These are phyloP conservation scores for Wickerhamiella allomyrinae DNA, from an alignment of 805 yeast species.

Conservation along the genomic window DNA sequence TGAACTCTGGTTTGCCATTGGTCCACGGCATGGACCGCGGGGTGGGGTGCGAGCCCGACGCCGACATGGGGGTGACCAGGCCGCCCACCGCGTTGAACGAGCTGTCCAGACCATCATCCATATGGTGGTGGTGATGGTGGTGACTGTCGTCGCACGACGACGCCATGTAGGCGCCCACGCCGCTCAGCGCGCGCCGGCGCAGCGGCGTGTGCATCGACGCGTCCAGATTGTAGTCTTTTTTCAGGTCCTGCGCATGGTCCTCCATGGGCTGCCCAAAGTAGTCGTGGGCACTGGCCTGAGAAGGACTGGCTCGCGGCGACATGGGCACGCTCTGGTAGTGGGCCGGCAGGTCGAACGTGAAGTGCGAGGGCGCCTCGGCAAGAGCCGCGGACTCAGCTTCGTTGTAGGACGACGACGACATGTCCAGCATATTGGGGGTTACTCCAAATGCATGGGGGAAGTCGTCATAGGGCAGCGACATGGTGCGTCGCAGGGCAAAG, in stretches of 20 bases:
- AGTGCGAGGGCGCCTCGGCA: not conserved
- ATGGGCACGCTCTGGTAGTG: not conserved
- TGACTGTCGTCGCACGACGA: not conserved
- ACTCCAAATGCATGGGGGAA: not conserved
- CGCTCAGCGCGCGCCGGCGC: not conserved
- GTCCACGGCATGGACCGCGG: constrained; percentile 5
- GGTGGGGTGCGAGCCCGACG: no score
- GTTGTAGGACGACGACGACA: not conserved
- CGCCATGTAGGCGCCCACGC: not conserved
- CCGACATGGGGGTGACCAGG: constrained; percentile 7
- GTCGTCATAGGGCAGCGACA: not conserved
- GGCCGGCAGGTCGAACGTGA: not conserved
- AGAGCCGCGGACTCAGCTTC: not conserved
- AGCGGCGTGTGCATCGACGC: not conserved
- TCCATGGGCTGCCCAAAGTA: not conserved
- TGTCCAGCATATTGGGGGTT: not conserved
- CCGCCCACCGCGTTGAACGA: not conserved
- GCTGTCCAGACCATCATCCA: not conserved
- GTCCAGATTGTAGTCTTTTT: not conserved
- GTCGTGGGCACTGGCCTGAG: not conserved
- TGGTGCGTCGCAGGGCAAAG: not conserved
- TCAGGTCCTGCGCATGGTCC: not conserved
- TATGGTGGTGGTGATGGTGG: constrained; percentile 1
- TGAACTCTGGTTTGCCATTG: constrained; percentile 6
- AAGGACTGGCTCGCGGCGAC: not conserved